Conservation (phyloP, 306 rosid species). For the Herpetospermum pedunculosum region DNA sequence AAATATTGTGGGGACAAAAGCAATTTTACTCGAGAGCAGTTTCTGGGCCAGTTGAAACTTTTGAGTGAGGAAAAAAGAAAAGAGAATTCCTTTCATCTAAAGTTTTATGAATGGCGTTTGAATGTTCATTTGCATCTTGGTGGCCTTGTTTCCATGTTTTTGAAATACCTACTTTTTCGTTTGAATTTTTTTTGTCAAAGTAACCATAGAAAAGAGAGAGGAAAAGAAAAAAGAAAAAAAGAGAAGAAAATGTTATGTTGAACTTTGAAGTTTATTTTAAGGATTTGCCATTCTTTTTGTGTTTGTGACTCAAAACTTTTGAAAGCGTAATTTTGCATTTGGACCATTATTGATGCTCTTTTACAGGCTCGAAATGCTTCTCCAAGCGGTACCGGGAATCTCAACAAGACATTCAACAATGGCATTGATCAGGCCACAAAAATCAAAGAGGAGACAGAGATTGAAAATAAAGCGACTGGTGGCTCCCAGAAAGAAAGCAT, state of each 20-base stretch:
- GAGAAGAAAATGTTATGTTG: neutral
- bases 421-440: constrained; percentile 9
- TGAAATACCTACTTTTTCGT: neutral
- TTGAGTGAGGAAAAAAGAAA: neutral
- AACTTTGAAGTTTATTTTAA: neutral
- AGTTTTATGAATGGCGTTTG: neutral
- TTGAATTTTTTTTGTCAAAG: neutral
- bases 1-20: neutral
- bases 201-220: neutral
- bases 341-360: constrained; percentile 12
- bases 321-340: constrained; percentile 3
- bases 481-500: constrained; percentile 39
- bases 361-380: constrained; percentile 34
- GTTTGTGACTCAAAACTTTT: neutral
- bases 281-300: neutral
- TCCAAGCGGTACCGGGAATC: constrained; percentile 19
- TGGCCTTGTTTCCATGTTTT: neutral
- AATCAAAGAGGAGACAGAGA: constrained; percentile 25
- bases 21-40: neutral
- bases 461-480: constrained; percentile 21
- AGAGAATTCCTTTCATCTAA: neutral
- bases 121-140: neutral
- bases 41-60: constrained; percentile 6
- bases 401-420: constrained; percentile 11
- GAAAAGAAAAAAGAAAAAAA: neutral